Evolutionary conservation across 305 asterid genomes (phyloP), one percentile per base, ranked within the genome.

Genomic region (Solanum aculeatissimum): DNA sequence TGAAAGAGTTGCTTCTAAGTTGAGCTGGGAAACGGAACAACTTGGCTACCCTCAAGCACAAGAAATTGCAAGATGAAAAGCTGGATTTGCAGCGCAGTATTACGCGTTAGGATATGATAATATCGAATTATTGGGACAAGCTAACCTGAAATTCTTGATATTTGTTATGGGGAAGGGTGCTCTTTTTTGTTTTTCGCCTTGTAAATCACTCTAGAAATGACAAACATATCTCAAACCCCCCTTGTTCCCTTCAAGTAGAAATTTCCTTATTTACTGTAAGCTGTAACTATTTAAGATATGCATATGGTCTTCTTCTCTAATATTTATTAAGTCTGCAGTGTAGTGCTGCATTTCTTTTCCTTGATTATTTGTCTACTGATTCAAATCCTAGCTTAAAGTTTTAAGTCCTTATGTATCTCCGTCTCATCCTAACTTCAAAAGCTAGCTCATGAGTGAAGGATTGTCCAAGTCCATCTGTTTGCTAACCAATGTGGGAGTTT

Each of bases 1-100:
- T 15, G 98, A 95, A 86, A 81, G 95, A 80, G 99, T 93, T 9
- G 98, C 98, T 35, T 91, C 98, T 21, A 94, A 93, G 83, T 82
- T 91, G 89, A 95, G 88, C 92, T 96, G 99, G 99, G 98, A 96
- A 86, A 93, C 84, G 74, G 98, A 92, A 95, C 96, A 96, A 89
- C 91, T 94, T n/a, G 97, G 92, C 80, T 91, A 89, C 84, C 82
- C 95, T 35, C 87, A 89, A 19, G 86, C 85, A 23, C 90, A 88
- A 81, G 93, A 92, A 35, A 93, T 94, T 82, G 91, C 94, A 78
- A 90, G 96, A 83, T 94, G 93, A 91, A 83, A 83, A 54, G 79
- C 66, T 65, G 86, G 72, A 47, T 68, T 72, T 35, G 87, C 85
- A 81, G 70, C 71, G 7, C 49, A 84, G 54, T 66, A 54, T 12